Base-by-base conservation (phyloP, 73 alveolate genomes). In the Tetrahymena thermophila region DNA sequence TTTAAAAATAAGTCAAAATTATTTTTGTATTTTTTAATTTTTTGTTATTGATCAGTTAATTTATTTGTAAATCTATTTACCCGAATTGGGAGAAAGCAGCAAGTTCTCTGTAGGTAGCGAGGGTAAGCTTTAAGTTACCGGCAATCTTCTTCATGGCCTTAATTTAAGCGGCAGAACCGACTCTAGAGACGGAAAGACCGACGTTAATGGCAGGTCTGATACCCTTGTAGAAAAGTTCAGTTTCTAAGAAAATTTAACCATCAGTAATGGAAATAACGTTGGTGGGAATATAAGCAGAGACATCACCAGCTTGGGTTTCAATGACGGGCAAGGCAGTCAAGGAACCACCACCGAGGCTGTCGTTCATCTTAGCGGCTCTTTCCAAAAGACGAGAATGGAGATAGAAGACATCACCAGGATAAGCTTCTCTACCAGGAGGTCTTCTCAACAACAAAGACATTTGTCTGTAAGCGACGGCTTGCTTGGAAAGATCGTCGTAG, bases 31-130 rank as follows among this genome's bases (percentile, higher is more conserved):
- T 42, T 11, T 9, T 9, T 9, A 42, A 42, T 42, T 9, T 42
- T 42, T 42, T 9, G 55, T n/a, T n/a, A n/a, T n/a, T n/a, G n/a
- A n/a, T n/a, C n/a, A n/a, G n/a, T n/a, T n/a, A 42, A 42, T 42
- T 42, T 7, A 50, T 50, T 50, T 19, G 31, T 50, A 5, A 50
- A 50, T 50, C 15, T 4, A 57, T 28, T 71, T 71, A 71, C 89
- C 99, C 99, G 98, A 99, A 99, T 96, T 98, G 99, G 57, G 99
- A 99, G 98, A 99, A 99, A 97, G 99, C 99, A 84, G 99, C 99
- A 94, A 99, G 99, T 96, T 99, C 99, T 96, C 99, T 97, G 98
- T 98, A 98, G 96, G 98, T 98, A 93, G 99, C 99, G 95, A 99
- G 96, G 96, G 98, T 99, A 83, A 98, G 96, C 99, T 98, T 99